Evolutionary conservation across 192 early-diverging fungal species (phyloP).

Genomic region (Rhizophagus prolifer): DNA sequence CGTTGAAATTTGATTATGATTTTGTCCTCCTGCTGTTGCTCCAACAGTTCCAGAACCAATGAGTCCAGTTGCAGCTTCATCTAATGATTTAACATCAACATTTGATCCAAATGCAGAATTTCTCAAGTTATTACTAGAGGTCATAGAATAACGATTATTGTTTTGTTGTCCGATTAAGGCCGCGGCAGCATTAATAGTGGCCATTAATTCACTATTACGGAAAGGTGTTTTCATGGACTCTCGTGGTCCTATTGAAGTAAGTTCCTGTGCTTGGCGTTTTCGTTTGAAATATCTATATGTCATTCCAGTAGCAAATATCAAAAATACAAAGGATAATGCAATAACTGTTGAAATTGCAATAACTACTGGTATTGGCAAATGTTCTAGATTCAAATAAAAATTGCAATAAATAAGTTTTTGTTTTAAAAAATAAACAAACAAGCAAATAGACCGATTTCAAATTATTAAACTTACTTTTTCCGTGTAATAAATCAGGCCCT

Average conservation of each 20-base stretch:
- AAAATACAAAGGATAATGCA: slow-evolving; percentile 62
- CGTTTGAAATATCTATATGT: slow-evolving; percentile 41
- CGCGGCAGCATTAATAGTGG: not conserved
- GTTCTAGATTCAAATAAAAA: slow-evolving; percentile 16
- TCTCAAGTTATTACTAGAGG: not conserved
- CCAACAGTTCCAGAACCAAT: not conserved
- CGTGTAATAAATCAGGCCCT: slow-evolving; percentile 7
- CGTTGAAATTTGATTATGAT: not conserved
- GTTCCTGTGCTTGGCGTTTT: slow-evolving; percentile 6
- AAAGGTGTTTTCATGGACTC: not conserved
- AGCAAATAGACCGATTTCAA: not conserved
- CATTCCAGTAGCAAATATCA: slow-evolving; percentile 61
- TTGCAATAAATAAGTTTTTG: not conserved
- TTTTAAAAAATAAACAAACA: not conserved
- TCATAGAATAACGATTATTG: not conserved
- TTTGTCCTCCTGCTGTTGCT: not conserved
- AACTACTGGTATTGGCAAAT: slow-evolving; percentile 56
- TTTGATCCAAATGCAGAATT: slow-evolving; percentile 4
- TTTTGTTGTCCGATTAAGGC: not conserved
- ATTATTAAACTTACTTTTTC: slow-evolving; percentile 27
- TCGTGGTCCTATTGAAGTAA: not conserved
- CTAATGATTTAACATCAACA: slow-evolving; percentile 13
- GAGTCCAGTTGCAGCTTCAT: not conserved
- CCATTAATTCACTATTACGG: not conserved
- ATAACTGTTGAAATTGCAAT: slow-evolving; percentile 70